phyloP scores from a whole-genome alignment of 1,284 basidiomycete genomes.

The Hypsizygus ulmarius region DNA sequence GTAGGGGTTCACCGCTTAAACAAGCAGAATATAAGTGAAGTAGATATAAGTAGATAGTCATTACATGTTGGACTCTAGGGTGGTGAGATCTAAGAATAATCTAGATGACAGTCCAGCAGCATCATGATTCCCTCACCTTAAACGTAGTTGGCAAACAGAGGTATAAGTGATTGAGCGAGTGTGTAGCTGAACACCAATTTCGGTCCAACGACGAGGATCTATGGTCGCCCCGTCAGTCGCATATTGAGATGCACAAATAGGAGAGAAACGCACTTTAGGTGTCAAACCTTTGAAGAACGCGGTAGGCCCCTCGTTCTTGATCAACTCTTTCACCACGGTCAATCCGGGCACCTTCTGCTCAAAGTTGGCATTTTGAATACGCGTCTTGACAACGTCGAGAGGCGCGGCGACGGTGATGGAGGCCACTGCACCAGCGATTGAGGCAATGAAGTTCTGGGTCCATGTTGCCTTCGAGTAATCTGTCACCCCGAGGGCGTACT shows the following conservation, averaged over 20 bases:
- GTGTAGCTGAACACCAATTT: constrained; percentile 99
- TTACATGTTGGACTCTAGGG: too few relatives aligned
- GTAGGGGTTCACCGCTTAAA: too few relatives aligned
- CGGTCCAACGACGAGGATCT: constrained; percentile 96
- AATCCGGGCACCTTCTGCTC: constrained; percentile 88
- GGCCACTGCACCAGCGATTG: constrained; percentile 90
- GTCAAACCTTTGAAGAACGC: constrained; percentile 99
- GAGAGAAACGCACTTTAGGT: constrained; percentile 67
- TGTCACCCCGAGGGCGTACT: constrained; percentile 84
- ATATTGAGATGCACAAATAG: neutral
- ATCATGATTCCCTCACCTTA: constrained; percentile 29
- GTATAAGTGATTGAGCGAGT: constrained; percentile 94
- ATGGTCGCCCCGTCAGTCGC: constrained; percentile 4
- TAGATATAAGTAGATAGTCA: too few relatives aligned
- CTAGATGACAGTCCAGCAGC: too few relatives aligned
- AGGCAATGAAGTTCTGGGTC: constrained; percentile 94
- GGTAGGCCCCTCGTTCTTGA: constrained; percentile 79
- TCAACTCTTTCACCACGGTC: constrained; percentile 83
- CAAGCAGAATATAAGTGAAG: too few relatives aligned
- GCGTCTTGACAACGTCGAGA: constrained; percentile 94
- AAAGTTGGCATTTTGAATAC: constrained; percentile 98
- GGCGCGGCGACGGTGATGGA: constrained; percentile 97
- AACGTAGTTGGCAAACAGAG: constrained; percentile 88
- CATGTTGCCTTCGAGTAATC: constrained; percentile 95
- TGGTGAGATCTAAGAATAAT: too few relatives aligned